A percentile compares a stretch with the other conserved stretches of the same genome.
These are phyloP conservation scores for Saprolegnia parasitica DNA, from an alignment of 352 stramenopile species.

Conservation along the genomic window DNA sequence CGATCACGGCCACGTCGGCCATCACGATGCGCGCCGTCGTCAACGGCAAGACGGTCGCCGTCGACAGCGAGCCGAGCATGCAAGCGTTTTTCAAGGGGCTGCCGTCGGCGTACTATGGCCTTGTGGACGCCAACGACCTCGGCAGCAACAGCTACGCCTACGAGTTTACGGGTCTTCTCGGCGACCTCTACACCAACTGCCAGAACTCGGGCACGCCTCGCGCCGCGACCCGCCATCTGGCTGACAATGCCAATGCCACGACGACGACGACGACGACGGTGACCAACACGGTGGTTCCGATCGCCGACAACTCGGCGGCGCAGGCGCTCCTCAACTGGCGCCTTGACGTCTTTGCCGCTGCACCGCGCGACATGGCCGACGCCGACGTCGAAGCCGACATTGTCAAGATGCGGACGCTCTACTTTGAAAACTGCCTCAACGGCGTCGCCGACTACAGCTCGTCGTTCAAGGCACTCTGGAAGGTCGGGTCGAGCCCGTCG, in stretches of 20 bases:
- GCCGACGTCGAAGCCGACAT: slow-evolving; percentile 4
- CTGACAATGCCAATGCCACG: neutral
- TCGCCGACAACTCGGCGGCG: too few relatives aligned
- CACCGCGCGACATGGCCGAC: neutral
- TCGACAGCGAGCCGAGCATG: neutral
- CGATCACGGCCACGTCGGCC: slow-evolving; percentile 43
- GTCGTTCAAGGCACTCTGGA: slow-evolving; percentile 3
- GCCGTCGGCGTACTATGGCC: slow-evolving; percentile 52
- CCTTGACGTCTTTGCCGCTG: neutral
- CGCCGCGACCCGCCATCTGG: slow-evolving; percentile 3
- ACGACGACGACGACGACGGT: neutral
- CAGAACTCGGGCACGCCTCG: slow-evolving; percentile 31
- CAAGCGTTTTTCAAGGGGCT: slow-evolving; percentile 24
- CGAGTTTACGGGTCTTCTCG: slow-evolving; percentile 64
- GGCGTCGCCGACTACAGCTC: slow-evolving; percentile 24
- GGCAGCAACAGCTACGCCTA: slow-evolving; percentile 84
- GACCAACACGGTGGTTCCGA: neutral
- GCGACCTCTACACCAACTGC: slow-evolving; percentile 69
- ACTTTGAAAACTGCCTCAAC: slow-evolving; percentile 21
- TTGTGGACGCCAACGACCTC: slow-evolving; percentile 73
- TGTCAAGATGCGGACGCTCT: slow-evolving; percentile 8
- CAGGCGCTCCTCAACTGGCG: too few relatives aligned
- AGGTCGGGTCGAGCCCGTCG: too few relatives aligned
- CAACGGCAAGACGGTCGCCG: slow-evolving; percentile 40
- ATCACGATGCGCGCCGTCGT: slow-evolving; percentile 54